A percentile compares a stretch with the other conserved stretches of the same genome.
These are phyloP conservation scores for Brassica balearica DNA, from an alignment of 441 rosid species.

Conservation along the genomic window DNA sequence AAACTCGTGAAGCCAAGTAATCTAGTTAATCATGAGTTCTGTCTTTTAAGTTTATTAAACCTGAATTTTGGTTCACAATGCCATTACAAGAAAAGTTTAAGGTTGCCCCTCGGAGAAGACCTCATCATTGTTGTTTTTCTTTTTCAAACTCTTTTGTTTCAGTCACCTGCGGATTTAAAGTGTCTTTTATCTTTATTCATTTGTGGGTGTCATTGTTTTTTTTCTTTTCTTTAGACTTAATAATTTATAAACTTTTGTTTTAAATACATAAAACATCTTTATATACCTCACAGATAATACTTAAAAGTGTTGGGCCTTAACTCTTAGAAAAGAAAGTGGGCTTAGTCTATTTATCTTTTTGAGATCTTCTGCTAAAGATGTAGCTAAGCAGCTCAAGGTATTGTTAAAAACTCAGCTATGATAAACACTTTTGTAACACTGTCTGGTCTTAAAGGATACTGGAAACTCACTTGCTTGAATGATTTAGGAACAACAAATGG, in stretches of 20 bases:
- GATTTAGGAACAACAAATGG: conserved; percentile 36
- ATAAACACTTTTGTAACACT: neutral
- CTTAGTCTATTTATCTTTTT: neutral
- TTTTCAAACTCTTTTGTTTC: conserved; percentile 13
- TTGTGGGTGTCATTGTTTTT: conserved; percentile 3
- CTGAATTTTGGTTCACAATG: conserved; percentile 25
- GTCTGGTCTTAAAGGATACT: neutral
- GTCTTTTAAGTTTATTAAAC: conserved; percentile 25
- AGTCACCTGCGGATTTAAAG: conserved; percentile 40
- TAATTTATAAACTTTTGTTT: neutral
- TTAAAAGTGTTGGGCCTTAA: conserved; percentile 1
- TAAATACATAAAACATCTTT: neutral
- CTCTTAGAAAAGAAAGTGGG: neutral
- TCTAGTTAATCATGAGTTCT: conserved; percentile 32
- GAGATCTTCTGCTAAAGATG: conserved; percentile 40
- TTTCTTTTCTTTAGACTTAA: conserved; percentile 3
- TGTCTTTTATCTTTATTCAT: neutral
- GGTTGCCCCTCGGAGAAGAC: conserved; percentile 44
- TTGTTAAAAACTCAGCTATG: neutral
- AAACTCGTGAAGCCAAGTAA: conserved; percentile 49
- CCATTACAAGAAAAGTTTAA: conserved; percentile 45
- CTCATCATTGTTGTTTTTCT: conserved; percentile 36
- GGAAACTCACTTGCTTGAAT: conserved; percentile 2
- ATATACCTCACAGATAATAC: neutral
- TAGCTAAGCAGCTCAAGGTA: conserved; percentile 84